Evolutionary conservation across 2,329 filamentous ascomycete species (phyloP), one percentile per base, ranked within the genome.

Genomic region (Phoma herbarum): DNA sequence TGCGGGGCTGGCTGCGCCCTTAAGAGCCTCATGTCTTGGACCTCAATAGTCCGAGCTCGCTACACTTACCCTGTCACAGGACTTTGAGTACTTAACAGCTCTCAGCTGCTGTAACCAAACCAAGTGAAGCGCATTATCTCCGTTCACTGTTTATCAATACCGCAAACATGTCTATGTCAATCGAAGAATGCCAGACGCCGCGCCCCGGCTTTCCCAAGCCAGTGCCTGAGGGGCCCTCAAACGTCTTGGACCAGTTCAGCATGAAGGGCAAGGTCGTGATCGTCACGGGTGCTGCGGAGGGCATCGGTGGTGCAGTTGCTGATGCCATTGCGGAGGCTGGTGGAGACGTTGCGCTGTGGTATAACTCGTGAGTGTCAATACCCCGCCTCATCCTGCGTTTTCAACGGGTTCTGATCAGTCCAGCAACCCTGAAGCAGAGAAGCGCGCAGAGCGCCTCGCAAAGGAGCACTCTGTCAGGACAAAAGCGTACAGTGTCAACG

Each of bases 401-500:
- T n/a, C 37, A 37, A n/a, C 8, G 33, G 3, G 6, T 18, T 16
- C 50, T 45, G 9, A 49, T n/a, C 2, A 3, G 5, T 5, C 1
- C 14, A 83, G 85, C 31, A 79, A 83, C 11, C 78, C 84, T 52
- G 85, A 84, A 31, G 86, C 84, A 52, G 81, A 86, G 74, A 83
- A 85, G 77, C 87, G 88, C 76, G 79, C 85, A 51, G 79, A 84
- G 70, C 82, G 84, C 61, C 80, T 89, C n/a, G 45, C 74, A 11
- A 79, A 84, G 60, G 78, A 78, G 52, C 87, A 86, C 77, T 83
- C 83, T 56, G 78, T 88, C 73, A 86, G 86, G 75, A 81, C 81
- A 68, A 87, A 87, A 77, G 85, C 86, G 37, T 90, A 89, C 82
- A 86, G 88, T 76, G 83, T 83, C 73, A 79, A 88, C 69, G 85